These are phyloP conservation scores for Penicillium alfredii DNA, from an alignment of 495 filamentous ascomycete species.

Conservation along the genomic window DNA sequence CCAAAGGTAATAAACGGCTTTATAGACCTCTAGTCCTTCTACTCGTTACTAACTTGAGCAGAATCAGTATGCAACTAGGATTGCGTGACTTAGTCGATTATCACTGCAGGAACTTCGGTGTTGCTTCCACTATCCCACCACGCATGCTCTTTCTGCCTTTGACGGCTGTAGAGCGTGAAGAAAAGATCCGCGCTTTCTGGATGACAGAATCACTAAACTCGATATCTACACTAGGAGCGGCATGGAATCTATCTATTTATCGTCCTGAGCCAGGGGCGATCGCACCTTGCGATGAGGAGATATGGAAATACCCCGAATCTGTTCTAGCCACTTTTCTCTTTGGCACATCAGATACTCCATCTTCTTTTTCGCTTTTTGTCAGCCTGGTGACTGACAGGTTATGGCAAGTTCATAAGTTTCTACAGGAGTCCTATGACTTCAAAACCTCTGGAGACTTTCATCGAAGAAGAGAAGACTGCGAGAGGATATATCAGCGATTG, in stretches of 20 bases:
- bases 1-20: too few relatives aligned
- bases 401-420: neutral
- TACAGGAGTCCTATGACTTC: neutral
- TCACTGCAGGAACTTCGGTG: neutral
- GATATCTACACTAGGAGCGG: neutral
- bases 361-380: neutral
- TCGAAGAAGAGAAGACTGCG: neutral
- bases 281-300: neutral
- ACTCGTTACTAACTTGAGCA: neutral
- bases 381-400: neutral
- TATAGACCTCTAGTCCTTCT: too few relatives aligned
- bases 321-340: neutral
- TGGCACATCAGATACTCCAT: neutral
- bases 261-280: neutral
- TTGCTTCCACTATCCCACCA: neutral
- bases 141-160: neutral
- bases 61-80: neutral
- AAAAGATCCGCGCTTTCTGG: neutral
- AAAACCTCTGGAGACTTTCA: neutral
- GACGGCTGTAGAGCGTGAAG: neutral
- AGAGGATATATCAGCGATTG: neutral
- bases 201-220: neutral
- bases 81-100: neutral
- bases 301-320: neutral
- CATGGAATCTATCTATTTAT: neutral